Conservation (phyloP, 805 yeast species). For the Cyberlindnera meyerae region DNA sequence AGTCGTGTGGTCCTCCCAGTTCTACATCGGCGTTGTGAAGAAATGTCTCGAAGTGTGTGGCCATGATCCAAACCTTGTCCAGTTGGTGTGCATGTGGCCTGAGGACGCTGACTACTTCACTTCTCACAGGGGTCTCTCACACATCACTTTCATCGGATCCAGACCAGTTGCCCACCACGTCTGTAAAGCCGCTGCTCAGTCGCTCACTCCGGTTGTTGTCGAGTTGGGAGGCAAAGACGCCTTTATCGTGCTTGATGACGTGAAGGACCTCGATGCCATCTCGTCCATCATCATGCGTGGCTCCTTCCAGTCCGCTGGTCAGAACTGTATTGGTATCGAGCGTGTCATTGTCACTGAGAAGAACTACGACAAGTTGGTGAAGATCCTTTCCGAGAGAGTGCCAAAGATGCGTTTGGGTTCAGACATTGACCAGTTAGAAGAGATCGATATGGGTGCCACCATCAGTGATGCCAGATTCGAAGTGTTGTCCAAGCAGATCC, state of each 20-base stretch:
- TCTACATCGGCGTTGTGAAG: slow-evolving; percentile 68
- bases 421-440: slow-evolving; percentile 85
- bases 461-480: slow-evolving; percentile 74
- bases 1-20: slow-evolving; percentile 90
- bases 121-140: slow-evolving; percentile 74
- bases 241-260: slow-evolving; percentile 79
- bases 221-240: slow-evolving; percentile 98
- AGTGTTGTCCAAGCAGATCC: slow-evolving; percentile 57
- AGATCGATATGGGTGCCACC: slow-evolving; percentile 95
- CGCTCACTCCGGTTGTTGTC: slow-evolving; percentile 91
- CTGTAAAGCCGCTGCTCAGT: slow-evolving; percentile 72
- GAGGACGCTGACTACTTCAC: slow-evolving; percentile 83
- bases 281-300: slow-evolving; percentile 90
- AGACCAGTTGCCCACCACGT: slow-evolving; percentile 90
- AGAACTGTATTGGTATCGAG: slow-evolving; percentile 96
- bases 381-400: slow-evolving; percentile 53
- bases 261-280: slow-evolving; percentile 46
- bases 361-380: slow-evolving; percentile 59
- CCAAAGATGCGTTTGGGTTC: slow-evolving; percentile 73
- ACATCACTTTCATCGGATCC: slow-evolving; percentile 95
- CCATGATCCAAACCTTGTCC: slow-evolving; percentile 77
- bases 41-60: slow-evolving; percentile 70
- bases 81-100: slow-evolving; percentile 85
- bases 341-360: slow-evolving; percentile 77
- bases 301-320: slow-evolving; percentile 95